Conservation (phyloP, 768 basidiomycete species). For the Amanita fuliginea region DNA sequence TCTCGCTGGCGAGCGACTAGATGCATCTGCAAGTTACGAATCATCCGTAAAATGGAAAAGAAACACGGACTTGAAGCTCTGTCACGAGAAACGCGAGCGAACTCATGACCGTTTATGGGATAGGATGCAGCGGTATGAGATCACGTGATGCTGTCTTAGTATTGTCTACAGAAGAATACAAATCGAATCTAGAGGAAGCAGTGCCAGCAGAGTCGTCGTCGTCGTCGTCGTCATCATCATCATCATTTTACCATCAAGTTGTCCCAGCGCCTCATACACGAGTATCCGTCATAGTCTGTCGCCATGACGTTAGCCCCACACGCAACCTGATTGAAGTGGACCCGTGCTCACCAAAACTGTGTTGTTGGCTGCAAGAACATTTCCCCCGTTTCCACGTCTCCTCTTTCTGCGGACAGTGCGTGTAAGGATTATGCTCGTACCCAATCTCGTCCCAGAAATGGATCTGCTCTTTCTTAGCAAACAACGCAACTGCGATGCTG, state of each 20-base stretch:
- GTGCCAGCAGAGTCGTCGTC: no score
- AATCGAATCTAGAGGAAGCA: no score
- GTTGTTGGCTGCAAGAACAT: constrained; percentile 46
- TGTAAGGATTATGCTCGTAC: constrained; percentile 68
- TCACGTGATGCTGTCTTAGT: background rate
- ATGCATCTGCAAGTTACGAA: background rate
- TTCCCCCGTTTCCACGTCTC: constrained; percentile 38
- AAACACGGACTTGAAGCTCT: constrained; percentile 48
- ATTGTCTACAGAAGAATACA: no score
- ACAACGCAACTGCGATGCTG: constrained; percentile 53
- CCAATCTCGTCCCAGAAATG: constrained; percentile 75
- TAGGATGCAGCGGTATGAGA: background rate
- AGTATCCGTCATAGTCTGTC: constrained; percentile 45
- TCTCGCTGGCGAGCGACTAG: constrained; percentile 82
- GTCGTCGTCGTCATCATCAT: no score
- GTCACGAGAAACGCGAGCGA: constrained; percentile 62
- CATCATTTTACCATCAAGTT: constrained; percentile 14
- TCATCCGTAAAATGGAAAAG: background rate
- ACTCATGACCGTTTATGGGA: constrained; percentile 40
- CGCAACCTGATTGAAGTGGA: background rate
- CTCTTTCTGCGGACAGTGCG: constrained; percentile 47
- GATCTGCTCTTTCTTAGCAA: constrained; percentile 45
- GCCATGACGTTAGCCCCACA: background rate
- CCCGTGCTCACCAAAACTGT: constrained; percentile 45
- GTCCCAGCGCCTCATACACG: constrained; percentile 48